Evolutionary conservation across 108 stramenopile species (phyloP), one percentile per base, ranked within the genome.

Genomic region (Discostella stelligeroides): DNA sequence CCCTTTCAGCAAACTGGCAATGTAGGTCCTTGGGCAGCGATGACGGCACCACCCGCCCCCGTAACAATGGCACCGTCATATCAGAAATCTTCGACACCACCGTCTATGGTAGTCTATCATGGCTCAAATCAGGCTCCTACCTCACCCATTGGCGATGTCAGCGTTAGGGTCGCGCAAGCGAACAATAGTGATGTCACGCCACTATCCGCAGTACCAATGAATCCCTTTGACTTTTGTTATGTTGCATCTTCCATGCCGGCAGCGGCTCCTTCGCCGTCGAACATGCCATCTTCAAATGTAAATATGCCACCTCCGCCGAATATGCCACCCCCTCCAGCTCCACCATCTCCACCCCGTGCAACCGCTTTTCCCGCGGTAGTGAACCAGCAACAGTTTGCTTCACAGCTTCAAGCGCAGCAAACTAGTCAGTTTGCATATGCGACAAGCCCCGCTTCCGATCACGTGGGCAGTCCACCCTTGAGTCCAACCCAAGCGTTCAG

Each of bases 101-200:
- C 75, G 17, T 56, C 66, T 1, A 57, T 62, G n/a, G 74, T 62
- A 7, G 23, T 63, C 0, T 25, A 60, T 37, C 41, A 43, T 23
- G 25, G 34, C 2, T 13, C 14, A 41, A 46, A 61, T 39, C 24
- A 38, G 14, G 40, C 28, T 13, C 75, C 75, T 48, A 60, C 66
- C 20, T 75, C 75, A 9, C 75, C 75, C 7, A 63, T 76, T 12
- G 62, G 66, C 1, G 46, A 62, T 12, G 57, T 58, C 8, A 60
- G 60, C 40, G 51, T 61, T 18, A 15, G 41, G 7, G 60, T n/a
- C 18, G 37, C 30, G 37, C 29, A 34, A n/a, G 15, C 38, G 8
- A n/a, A 25, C 8, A 41, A 28, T 42, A 49, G 47, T 14, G 41
- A 45, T 37, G 58, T 18, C 38, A 46, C 53, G 42, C 34, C 20